phyloP scores from a whole-genome alignment of 108 stramenopile genomes.

The Pseudonitzschia pungens region DNA sequence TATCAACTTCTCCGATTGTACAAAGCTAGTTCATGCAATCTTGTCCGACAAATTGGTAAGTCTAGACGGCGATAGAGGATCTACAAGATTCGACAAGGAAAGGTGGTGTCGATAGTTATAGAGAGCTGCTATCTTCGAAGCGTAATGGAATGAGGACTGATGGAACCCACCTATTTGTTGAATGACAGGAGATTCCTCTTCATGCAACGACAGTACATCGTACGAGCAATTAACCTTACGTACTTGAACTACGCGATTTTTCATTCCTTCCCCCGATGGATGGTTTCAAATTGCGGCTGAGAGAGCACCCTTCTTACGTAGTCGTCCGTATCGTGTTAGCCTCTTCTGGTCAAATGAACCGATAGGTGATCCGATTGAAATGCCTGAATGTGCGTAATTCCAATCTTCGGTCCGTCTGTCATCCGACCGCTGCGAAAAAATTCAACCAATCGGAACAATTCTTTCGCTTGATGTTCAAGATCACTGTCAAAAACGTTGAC shows the following conservation, averaged over 20 bases:
- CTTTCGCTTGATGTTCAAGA: neutral
- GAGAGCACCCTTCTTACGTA: neutral
- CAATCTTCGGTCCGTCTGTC: neutral
- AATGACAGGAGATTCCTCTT: neutral
- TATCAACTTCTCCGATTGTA: neutral
- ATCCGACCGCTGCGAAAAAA: neutral
- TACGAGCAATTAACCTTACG: no score
- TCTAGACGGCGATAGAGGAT: neutral
- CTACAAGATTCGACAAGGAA: neutral
- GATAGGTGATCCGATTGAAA: neutral
- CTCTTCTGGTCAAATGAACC: neutral
- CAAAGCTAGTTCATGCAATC: neutral
- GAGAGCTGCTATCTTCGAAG: neutral
- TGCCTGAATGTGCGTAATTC: neutral
- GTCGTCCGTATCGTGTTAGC: neutral
- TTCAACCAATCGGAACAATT: neutral
- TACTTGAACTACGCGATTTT: constrained; percentile 1
- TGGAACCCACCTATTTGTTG: neutral
- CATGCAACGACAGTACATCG: neutral
- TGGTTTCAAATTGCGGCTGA: constrained; percentile 5
- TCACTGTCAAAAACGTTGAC: neutral
- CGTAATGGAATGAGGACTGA: neutral
- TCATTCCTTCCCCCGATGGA: neutral
- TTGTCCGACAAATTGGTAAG: neutral
- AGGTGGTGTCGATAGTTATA: neutral